A percentile compares a stretch with the other conserved stretches of the same genome.
These are phyloP conservation scores for Coemansia sp. DNA, from an alignment of 192 early-diverging fungal species.

Conservation along the genomic window DNA sequence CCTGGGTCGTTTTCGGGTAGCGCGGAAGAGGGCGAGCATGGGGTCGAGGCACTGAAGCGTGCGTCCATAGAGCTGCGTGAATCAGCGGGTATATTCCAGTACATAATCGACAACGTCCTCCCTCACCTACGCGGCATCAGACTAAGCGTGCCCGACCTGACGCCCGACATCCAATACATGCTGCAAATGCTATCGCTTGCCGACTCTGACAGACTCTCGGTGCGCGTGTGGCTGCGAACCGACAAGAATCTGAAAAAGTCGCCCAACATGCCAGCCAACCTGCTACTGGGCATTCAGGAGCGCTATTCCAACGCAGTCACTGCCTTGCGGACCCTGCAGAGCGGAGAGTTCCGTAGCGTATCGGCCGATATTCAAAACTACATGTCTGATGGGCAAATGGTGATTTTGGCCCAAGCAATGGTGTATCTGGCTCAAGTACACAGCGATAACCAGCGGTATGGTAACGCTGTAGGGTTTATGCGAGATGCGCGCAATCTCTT, in stretches of 20 bases:
- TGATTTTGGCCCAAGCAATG: slow-evolving; percentile 50
- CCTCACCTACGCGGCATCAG: slow-evolving; percentile 25
- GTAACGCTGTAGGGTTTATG: slow-evolving; percentile 49
- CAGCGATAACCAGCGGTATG: slow-evolving; percentile 47
- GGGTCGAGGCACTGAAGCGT: slow-evolving; percentile 40
- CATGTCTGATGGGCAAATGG: slow-evolving; percentile 47
- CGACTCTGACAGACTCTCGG: slow-evolving; percentile 46
- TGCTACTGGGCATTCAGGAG: slow-evolving; percentile 47
- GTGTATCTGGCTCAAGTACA: slow-evolving; percentile 47
- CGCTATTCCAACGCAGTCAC: slow-evolving; percentile 38
- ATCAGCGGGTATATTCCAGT: slow-evolving; percentile 46
- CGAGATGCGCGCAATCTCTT: slow-evolving; percentile 46
- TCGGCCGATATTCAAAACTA: slow-evolving; percentile 45
- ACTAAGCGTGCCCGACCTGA: slow-evolving; percentile 37
- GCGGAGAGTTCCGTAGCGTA: slow-evolving; percentile 44
- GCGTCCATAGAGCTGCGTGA: slow-evolving; percentile 44
- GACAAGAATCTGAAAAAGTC: slow-evolving; percentile 42
- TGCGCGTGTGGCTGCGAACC: slow-evolving; percentile 44
- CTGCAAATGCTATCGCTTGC: slow-evolving; percentile 47
- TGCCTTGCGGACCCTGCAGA: slow-evolving; percentile 31
- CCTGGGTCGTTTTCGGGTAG: slow-evolving; percentile 8
- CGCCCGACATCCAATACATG: slow-evolving; percentile 51
- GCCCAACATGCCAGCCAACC: slow-evolving; percentile 44
- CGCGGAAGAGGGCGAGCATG: slow-evolving; percentile 42
- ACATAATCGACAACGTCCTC: slow-evolving; percentile 36